Evolutionary conservation across 192 early-diverging fungal genomes (phyloP).

Genomic region (Nowakowskiella sp.): DNA sequence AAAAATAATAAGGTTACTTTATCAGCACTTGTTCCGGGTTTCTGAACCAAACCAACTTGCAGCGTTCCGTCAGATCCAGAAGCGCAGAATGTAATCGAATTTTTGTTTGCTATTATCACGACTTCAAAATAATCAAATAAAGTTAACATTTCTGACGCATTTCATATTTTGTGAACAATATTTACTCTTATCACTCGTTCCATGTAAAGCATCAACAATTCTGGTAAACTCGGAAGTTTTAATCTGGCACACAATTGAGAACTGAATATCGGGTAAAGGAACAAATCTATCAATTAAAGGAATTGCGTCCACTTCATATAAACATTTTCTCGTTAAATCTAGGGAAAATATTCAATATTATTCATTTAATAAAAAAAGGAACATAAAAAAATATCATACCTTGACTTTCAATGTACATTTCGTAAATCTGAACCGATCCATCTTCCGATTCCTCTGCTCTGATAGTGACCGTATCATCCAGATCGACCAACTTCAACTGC

Average conservation of each 20-base stretch:
- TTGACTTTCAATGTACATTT: conserved; percentile 27
- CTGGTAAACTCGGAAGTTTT: conserved; percentile 22
- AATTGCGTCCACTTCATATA: conserved; percentile 34
- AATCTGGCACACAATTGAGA: conserved; percentile 24
- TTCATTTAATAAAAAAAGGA: too few species aligned
- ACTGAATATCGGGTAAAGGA: conserved; percentile 16
- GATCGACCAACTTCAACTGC: conserved; percentile 30
- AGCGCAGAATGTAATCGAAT: conserved; percentile 23
- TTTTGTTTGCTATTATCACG: conserved; percentile 25
- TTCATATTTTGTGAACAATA: neutral
- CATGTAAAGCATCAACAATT: conserved; percentile 21
- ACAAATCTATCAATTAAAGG: conserved; percentile 24
- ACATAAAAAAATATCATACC: too few species aligned
- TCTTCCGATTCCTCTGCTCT: conserved; percentile 23
- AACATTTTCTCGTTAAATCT: conserved; percentile 24
- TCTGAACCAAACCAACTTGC: conserved; percentile 31
- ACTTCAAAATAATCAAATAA: too few species aligned
- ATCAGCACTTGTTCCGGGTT: conserved; percentile 9
- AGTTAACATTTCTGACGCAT: conserved; percentile 4
- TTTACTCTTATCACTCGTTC: conserved; percentile 24
- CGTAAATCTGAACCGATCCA: conserved; percentile 20
- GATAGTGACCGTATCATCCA: conserved; percentile 22
- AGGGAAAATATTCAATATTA: too few species aligned
- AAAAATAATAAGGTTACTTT: conserved; percentile 6
- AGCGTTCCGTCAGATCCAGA: conserved; percentile 23